phyloP scores from a whole-genome alignment of 2,329 filamentous ascomycete species.

The Stachybotrys elegans region DNA sequence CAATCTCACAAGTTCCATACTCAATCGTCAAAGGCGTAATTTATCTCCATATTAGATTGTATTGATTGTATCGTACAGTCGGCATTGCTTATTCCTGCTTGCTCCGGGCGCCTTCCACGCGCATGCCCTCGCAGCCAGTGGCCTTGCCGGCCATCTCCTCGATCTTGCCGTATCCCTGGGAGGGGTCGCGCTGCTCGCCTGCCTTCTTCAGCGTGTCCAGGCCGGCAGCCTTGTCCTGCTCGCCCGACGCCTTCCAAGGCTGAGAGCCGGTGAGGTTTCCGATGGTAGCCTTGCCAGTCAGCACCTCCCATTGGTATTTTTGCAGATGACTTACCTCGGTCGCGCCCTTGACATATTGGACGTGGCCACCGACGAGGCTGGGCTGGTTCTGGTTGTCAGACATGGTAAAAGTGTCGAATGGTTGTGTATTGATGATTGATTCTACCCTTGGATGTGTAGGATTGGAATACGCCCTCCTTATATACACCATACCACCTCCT shows the following conservation, averaged over 20 bases:
- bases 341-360: conserved; percentile 64
- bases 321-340: conserved; percentile 49
- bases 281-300: conserved; percentile 55
- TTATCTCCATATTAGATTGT: too few species aligned
- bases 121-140: conserved; percentile 66
- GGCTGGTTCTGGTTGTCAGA: conserved; percentile 30
- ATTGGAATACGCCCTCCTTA: too few species aligned
- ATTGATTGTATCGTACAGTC: too few species aligned
- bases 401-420: too few species aligned
- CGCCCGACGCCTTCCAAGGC: conserved; percentile 59
- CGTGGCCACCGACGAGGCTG: conserved; percentile 58
- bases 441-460: too few species aligned
- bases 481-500: background rate
- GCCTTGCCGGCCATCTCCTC: conserved; percentile 61
- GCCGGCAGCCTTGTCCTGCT: conserved; percentile 58
- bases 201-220: conserved; percentile 59
- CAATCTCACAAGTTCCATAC: too few species aligned
- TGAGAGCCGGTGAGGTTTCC: conserved; percentile 57
- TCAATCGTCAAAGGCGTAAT: too few species aligned
- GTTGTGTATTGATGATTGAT: too few species aligned
- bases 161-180: conserved; percentile 54
- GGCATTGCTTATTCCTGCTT: too few species aligned
- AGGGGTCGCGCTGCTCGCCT: conserved; percentile 48
- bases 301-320: too few species aligned
- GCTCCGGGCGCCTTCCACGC: conserved; percentile 54